These are phyloP conservation scores for Suillus variegatus DNA, from an alignment of 768 basidiomycete genomes.

Conservation along the genomic window DNA sequence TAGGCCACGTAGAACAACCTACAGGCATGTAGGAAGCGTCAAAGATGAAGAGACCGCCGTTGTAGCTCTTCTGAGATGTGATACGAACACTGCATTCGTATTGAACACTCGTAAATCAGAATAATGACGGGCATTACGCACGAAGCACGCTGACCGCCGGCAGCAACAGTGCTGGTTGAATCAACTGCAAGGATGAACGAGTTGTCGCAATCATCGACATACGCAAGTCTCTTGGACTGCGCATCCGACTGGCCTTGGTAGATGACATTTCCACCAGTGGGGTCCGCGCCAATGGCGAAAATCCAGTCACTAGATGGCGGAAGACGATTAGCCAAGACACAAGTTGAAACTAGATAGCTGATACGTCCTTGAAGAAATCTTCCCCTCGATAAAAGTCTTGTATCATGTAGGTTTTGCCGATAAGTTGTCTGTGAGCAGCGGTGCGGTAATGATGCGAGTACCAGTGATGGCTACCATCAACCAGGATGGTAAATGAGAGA, in stretches of 20 bases:
- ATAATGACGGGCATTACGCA: slow-evolving; percentile 21
- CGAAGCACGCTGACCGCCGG: slow-evolving; percentile 58
- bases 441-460: slow-evolving; percentile 31
- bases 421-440: slow-evolving; percentile 18
- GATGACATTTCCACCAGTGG: slow-evolving; percentile 71
- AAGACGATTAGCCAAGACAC: neutral
- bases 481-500: slow-evolving; percentile 37
- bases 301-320: slow-evolving; percentile 57
- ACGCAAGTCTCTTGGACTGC: slow-evolving; percentile 53
- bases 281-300: slow-evolving; percentile 64
- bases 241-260: slow-evolving; percentile 54
- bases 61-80: slow-evolving; percentile 35
- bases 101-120: too few relatives aligned
- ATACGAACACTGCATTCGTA: too few relatives aligned
- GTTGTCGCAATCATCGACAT: slow-evolving; percentile 53
- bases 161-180: slow-evolving; percentile 45
- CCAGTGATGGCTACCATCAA: slow-evolving; percentile 29
- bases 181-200: slow-evolving; percentile 67
- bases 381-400: slow-evolving; percentile 47
- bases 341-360: neutral
- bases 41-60: slow-evolving; percentile 68
- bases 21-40: slow-evolving; percentile 72
- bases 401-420: slow-evolving; percentile 35
- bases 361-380: slow-evolving; percentile 61
- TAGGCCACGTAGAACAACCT: slow-evolving; percentile 66